Evolutionary conservation across 2,329 filamentous ascomycete genomes (phyloP).

Genomic region (Sclerotinia minor): DNA sequence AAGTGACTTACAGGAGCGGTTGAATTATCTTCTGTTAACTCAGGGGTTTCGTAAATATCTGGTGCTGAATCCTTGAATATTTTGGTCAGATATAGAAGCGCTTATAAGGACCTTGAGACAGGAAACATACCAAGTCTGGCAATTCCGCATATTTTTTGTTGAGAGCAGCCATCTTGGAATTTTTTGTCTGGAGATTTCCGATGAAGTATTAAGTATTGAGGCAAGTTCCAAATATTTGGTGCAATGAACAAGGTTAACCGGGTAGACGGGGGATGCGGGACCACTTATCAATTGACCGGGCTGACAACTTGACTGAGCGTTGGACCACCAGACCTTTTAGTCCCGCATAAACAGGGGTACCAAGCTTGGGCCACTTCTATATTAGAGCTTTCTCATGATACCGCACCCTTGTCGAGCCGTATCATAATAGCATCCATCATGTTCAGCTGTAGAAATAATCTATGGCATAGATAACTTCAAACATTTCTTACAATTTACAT

Average conservation of each 20-base stretch:
- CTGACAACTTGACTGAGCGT: not conserved
- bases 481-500: not conserved
- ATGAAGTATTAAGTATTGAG: conserved; percentile 9
- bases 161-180: conserved; percentile 58
- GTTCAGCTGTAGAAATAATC: not conserved
- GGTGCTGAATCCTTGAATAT: conserved; percentile 74
- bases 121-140: conserved; percentile 66
- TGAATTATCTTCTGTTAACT: conserved; percentile 85
- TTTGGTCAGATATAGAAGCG: conserved; percentile 17
- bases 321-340: too few species aligned
- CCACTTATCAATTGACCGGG: not conserved
- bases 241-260: not conserved
- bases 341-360: not conserved
- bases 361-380: not conserved
- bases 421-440: not conserved
- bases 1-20: conserved; percentile 68
- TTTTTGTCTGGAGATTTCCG: not conserved
- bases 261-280: not conserved
- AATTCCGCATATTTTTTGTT: conserved; percentile 81
- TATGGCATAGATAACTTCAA: not conserved
- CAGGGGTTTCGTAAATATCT: conserved; percentile 95
- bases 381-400: conserved; percentile 9
- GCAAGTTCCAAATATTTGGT: conserved; percentile 1
- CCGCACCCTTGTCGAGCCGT: not conserved
- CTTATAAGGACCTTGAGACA: not conserved